phyloP scores from a whole-genome alignment of 2,329 filamentous ascomycete species.

The Macrophomina pseudophaseolina region DNA sequence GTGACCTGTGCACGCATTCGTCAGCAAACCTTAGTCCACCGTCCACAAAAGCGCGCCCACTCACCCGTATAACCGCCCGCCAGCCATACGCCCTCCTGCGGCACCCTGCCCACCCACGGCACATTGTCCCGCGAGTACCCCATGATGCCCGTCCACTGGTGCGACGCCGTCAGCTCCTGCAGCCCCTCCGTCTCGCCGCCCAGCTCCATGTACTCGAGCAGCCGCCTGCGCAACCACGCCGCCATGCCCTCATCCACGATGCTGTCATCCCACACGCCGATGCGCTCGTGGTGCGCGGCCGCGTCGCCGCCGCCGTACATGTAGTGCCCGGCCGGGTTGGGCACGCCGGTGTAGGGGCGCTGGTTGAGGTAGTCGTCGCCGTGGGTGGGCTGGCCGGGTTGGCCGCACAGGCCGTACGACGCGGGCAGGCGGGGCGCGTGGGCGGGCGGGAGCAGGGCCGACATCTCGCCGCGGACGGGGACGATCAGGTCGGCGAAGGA shows the following conservation, averaged over 20 bases:
- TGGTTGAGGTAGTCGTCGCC: slow-evolving; percentile 77
- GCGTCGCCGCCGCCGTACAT: slow-evolving; percentile 75
- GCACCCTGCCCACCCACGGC: slow-evolving; percentile 75
- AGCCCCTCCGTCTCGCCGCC: slow-evolving; percentile 44
- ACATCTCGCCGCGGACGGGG: slow-evolving; percentile 77
- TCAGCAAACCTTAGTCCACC: background rate
- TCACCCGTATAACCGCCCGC: slow-evolving; percentile 67
- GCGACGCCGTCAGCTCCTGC: slow-evolving; percentile 52
- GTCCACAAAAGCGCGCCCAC: slow-evolving; percentile 35
- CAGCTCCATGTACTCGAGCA: slow-evolving; percentile 44
- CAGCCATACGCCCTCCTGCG: slow-evolving; percentile 63
- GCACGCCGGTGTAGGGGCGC: slow-evolving; percentile 56
- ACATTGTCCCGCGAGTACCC: slow-evolving; percentile 70
- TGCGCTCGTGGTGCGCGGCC: slow-evolving; percentile 48
- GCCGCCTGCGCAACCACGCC: slow-evolving; percentile 57
- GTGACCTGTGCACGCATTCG: slow-evolving; percentile 50
- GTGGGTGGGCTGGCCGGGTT: slow-evolving; percentile 49
- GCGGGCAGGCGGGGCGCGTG: slow-evolving; percentile 54
- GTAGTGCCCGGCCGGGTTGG: slow-evolving; percentile 54
- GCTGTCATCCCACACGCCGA: slow-evolving; percentile 66
- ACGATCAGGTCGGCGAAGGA: slow-evolving; percentile 73
- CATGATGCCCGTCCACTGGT: slow-evolving; percentile 80
- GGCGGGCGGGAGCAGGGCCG: slow-evolving; percentile 65
- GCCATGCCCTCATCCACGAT: slow-evolving; percentile 62
- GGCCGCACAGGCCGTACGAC: slow-evolving; percentile 69